Base-by-base conservation (phyloP, 2,329 filamentous ascomycete species). In the Hymenoscyphus occultus region DNA sequence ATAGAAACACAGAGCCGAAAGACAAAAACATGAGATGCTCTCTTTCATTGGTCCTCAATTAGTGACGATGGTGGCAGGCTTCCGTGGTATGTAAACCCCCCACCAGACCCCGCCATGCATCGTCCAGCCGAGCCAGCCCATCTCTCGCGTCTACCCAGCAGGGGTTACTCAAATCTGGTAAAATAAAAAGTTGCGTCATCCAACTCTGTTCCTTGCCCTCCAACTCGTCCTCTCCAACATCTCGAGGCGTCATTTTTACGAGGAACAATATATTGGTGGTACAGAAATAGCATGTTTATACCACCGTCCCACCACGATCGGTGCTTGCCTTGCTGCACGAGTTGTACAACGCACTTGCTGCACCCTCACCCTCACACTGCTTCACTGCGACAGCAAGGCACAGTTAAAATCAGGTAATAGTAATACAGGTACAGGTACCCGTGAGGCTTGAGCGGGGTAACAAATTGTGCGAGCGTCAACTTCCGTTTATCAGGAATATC, bases 111-210 rank as follows among this genome's bases (percentile, higher is more conserved):
- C 28, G 28, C 28, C 45, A 51, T 51, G 45, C 45, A 28, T 22
- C n/a, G 9, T 28, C 45, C 45, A 51, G 45, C 45, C 22, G 35
- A 35, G 35, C 35, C 5, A 35, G 35, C 35, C 9, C 5, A 31
- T 13, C 2, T 5, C 19, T 12, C 45, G 19, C 45, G 45, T 51
- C 45, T 51, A 51, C 19, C 12, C 19, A 22, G 45, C 45, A 51
- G 22, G 19, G 45, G 45, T n/a, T 12, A 16, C n/a, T 19, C 7
- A 12, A 48, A 19, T 48, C 31, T 14, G 22, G 39, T 39, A 63
- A 58, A 63, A 63, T 56, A 45, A 64, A 62, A 56, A 22, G 57
- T 64, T 65, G 65, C 65, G 63, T 67, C 65, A 67, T 65, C 40
- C 32, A 40, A 48, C 5, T 54, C 16, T 13, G 13, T 63, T 42